Evolutionary conservation across 2,329 filamentous ascomycete genomes (phyloP).

Genomic region (Gnomoniopsis smithogilvyi): DNA sequence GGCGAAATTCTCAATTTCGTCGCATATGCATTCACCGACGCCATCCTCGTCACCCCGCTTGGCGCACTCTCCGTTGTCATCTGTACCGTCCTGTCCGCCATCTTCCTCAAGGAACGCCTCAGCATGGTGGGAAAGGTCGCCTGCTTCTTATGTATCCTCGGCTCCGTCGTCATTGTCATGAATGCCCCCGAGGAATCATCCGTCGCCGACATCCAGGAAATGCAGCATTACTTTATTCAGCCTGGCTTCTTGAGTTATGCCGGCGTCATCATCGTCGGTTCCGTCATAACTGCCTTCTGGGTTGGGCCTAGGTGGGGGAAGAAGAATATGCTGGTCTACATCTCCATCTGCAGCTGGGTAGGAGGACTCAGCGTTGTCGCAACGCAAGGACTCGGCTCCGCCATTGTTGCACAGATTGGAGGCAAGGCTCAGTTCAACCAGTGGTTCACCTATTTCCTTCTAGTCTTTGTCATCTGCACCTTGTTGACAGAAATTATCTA

Average conservation of each 20-base stretch:
- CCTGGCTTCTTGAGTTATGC: conserved; percentile 85
- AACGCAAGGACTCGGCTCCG: conserved; percentile 88
- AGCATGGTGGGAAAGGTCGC: conserved; percentile 96
- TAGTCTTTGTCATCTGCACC: conserved; percentile 88
- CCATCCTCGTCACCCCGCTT: conserved; percentile 46
- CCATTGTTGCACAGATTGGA: conserved; percentile 80
- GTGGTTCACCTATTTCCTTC: conserved; percentile 91
- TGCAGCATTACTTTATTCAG: conserved; percentile 81
- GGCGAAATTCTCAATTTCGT: conserved; percentile 97
- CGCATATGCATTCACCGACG: conserved; percentile 84
- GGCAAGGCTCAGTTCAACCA: conserved; percentile 90
- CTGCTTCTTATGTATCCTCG: conserved; percentile 92
- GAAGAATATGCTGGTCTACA: conserved; percentile 96
- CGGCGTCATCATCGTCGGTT: conserved; percentile 76
- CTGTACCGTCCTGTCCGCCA: conserved; percentile 84
- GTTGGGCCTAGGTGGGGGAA: conserved; percentile 86
- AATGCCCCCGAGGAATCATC: conserved; percentile 87
- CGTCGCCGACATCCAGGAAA: conserved; percentile 83
- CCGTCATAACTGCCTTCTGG: conserved; percentile 70
- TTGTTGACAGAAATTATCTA: conserved; percentile 92
- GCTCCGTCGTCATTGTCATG: conserved; percentile 88
- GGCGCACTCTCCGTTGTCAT: conserved; percentile 77
- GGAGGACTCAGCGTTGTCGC: conserved; percentile 93
- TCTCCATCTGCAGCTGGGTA: conserved; percentile 92
- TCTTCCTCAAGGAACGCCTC: conserved; percentile 92